Evolutionary conservation across 768 basidiomycete genomes (phyloP).

Genomic region (Termitomyces sp.): DNA sequence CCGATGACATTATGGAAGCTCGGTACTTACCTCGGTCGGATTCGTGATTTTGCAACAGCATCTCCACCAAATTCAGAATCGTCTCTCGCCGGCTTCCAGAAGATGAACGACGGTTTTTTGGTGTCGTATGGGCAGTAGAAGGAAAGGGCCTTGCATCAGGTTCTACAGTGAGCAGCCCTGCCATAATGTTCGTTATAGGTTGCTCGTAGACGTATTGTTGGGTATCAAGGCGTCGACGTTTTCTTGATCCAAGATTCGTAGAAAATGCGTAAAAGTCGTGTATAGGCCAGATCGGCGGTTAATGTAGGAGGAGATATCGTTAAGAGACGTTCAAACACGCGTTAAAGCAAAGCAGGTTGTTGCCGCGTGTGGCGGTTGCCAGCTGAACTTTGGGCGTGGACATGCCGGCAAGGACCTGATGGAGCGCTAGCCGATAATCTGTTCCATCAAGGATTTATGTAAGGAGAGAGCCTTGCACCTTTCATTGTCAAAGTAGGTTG

Average conservation of each 20-base stretch:
- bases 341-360: slow-evolving; percentile 4
- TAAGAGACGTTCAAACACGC: slow-evolving; percentile 7
- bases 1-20: neutral
- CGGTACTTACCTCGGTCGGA: slow-evolving; percentile 26
- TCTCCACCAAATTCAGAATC: slow-evolving; percentile 48
- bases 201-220: neutral
- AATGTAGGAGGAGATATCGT: slow-evolving; percentile 3
- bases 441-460: too few species aligned
- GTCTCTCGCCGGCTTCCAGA: slow-evolving; percentile 37
- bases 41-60: slow-evolving; percentile 38
- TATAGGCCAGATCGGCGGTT: slow-evolving; percentile 10
- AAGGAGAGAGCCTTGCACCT: too few species aligned
- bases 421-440: neutral
- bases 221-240: slow-evolving; percentile 3
- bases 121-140: slow-evolving; percentile 17
- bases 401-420: neutral
- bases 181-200: slow-evolving; percentile 12
- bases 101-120: slow-evolving; percentile 26
- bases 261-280: slow-evolving; percentile 16
- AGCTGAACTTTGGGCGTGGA: neutral
- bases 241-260: neutral
- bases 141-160: slow-evolving; percentile 17
- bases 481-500: too few species aligned
- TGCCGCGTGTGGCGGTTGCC: neutral
- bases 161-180: slow-evolving; percentile 16